Evolutionary conservation across 2,329 filamentous ascomycete species (phyloP).

Genomic region (Fusarium verrucosum): DNA sequence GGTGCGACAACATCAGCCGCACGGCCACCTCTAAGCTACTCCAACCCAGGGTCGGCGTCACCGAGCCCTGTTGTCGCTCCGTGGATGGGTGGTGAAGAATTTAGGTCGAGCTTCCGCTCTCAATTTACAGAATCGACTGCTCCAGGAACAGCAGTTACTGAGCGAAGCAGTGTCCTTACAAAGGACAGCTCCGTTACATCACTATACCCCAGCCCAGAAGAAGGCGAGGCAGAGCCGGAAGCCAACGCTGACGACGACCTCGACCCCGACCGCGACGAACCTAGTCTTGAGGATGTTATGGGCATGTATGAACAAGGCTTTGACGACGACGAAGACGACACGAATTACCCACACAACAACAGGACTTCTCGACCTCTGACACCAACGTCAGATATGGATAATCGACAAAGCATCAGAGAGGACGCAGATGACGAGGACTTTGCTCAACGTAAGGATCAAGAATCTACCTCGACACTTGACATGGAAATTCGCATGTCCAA

Average conservation of each 20-base stretch:
- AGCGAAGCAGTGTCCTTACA: conserved; percentile 83
- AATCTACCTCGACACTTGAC: conserved; percentile 47
- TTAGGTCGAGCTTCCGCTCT: conserved; percentile 65
- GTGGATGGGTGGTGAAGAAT: conserved; percentile 62
- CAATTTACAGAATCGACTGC: conserved; percentile 64
- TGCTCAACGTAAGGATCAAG: conserved; percentile 19
- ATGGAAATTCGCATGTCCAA: conserved; percentile 53
- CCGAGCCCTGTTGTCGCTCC: conserved; percentile 53
- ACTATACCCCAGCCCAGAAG: conserved; percentile 50
- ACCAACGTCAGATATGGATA: conserved; percentile 49
- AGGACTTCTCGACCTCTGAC: conserved; percentile 46
- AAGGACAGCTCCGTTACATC: conserved; percentile 80
- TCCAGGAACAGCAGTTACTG: conserved; percentile 73
- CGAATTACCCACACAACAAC: conserved; percentile 43
- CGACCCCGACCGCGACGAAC: conserved; percentile 60
- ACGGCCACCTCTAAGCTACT: conserved; percentile 44
- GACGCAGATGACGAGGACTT: conserved; percentile 36
- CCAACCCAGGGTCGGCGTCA: conserved; percentile 51
- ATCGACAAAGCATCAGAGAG: conserved; percentile 16
- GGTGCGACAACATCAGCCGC: conserved; percentile 38
- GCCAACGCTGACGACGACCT: conserved; percentile 46
- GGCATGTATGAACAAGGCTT: conserved; percentile 75
- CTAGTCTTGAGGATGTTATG: conserved; percentile 74
- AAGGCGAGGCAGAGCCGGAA: conserved; percentile 44
- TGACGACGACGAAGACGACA: conserved; percentile 55